These are phyloP conservation scores for Leishmania braziliensis DNA, from an alignment of 208 protist genomes.

Conservation along the genomic window DNA sequence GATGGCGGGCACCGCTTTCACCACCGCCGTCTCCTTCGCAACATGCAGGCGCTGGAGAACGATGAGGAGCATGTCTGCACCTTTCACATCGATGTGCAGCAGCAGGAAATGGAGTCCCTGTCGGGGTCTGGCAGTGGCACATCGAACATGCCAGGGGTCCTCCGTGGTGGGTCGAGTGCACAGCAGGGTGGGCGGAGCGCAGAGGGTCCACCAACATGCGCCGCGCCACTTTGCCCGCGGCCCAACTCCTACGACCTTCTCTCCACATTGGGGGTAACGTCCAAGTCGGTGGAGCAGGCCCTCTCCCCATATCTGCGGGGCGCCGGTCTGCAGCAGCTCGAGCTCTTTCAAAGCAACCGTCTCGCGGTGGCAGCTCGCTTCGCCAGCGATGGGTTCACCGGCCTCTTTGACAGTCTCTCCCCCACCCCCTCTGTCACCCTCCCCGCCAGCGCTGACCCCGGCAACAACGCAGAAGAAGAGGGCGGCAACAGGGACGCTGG, in stretches of 20 bases:
- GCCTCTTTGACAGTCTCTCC: constrained; percentile 7
- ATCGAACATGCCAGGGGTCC: background rate
- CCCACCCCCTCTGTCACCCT: background rate
- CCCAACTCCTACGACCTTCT: background rate
- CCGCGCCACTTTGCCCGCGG: background rate
- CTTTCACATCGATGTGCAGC: constrained; percentile 34
- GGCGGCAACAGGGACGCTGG: background rate
- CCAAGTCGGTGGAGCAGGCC: constrained; percentile 29
- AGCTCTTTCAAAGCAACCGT: constrained; percentile 47
- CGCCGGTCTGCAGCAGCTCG: constrained; percentile 48
- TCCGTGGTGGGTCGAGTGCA: background rate
- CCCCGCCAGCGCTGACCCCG: background rate
- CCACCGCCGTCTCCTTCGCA: constrained; percentile 60
- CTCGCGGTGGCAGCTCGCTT: constrained; percentile 46
- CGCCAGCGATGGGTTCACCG: constrained; percentile 20
- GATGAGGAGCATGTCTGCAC: constrained; percentile 46
- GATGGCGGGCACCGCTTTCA: constrained; percentile 65
- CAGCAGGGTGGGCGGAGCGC: background rate
- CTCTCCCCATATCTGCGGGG: constrained; percentile 48
- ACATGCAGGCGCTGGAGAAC: constrained; percentile 40
- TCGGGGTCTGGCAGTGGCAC: background rate
- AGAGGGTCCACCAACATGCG: too few species aligned
- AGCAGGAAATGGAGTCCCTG: background rate
- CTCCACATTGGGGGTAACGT: constrained; percentile 17
- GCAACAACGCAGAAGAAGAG: background rate